Conservation (phyloP, 2,329 filamentous ascomycete species). For the Hysterium pulicare region DNA sequence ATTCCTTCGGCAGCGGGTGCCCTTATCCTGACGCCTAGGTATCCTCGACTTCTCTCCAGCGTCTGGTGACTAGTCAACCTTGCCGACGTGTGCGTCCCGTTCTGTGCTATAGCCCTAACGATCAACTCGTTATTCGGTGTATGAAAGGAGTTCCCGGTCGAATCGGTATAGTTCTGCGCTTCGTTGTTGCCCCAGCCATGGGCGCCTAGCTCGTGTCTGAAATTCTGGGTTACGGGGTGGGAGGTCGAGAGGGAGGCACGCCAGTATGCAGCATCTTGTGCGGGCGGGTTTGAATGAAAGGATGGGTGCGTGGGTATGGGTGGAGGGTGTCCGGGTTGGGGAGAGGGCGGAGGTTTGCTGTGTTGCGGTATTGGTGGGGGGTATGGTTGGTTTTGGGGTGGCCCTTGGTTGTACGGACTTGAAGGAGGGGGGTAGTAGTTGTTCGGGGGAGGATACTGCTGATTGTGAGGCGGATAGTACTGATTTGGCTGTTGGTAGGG, state of each 20-base stretch:
- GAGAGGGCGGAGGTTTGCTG: slow-evolving; percentile 16
- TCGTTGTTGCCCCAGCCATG: slow-evolving; percentile 63
- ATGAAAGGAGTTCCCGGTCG: slow-evolving; percentile 53
- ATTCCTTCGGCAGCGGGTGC: slow-evolving; percentile 56
- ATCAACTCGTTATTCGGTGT: slow-evolving; percentile 52
- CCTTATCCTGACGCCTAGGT: slow-evolving; percentile 50
- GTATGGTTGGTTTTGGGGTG: slow-evolving; percentile 16
- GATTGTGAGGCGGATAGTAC: slow-evolving; percentile 17
- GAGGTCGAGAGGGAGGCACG: slow-evolving; percentile 49
- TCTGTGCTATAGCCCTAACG: slow-evolving; percentile 49
- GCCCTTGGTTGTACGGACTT: slow-evolving; percentile 29
- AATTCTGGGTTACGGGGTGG: slow-evolving; percentile 49
- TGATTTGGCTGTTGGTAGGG: slow-evolving; percentile 10
- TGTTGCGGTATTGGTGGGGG: slow-evolving; percentile 23
- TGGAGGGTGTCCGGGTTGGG: no score
- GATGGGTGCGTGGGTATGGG: slow-evolving; percentile 28
- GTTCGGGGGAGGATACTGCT: slow-evolving; percentile 20
- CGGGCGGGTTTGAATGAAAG: slow-evolving; percentile 12
- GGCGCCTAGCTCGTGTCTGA: slow-evolving; percentile 55
- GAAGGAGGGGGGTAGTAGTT: slow-evolving; percentile 23
- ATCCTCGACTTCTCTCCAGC: slow-evolving; percentile 51
- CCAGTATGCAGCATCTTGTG: slow-evolving; percentile 45
- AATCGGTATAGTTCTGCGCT: slow-evolving; percentile 55
- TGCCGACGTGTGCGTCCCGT: slow-evolving; percentile 51
- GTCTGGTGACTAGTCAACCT: slow-evolving; percentile 54